Conservation (phyloP, 208 protist species). For the Wallacemonas sp. region DNA sequence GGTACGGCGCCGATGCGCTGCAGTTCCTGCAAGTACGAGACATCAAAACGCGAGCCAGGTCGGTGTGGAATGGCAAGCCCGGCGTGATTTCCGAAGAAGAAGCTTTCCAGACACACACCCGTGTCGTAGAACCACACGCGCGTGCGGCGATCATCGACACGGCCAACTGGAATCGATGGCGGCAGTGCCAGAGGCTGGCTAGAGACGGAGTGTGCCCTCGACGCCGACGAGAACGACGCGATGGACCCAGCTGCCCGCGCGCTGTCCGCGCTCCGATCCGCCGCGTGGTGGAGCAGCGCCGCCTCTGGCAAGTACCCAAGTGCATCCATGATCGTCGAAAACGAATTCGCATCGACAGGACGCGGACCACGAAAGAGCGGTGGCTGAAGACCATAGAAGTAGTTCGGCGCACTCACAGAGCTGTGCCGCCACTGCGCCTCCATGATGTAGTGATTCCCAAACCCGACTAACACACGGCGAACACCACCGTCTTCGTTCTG, state of each 20-base stretch:
- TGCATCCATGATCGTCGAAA: slow-evolving; percentile 9
- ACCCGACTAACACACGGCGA: slow-evolving; percentile 35
- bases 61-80: slow-evolving; percentile 59
- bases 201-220: neutral
- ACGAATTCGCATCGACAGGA: slow-evolving; percentile 4
- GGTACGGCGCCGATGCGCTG: slow-evolving; percentile 19
- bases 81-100: slow-evolving; percentile 65
- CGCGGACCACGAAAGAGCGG: neutral
- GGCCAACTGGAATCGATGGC: slow-evolving; percentile 21
- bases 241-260: neutral
- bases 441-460: slow-evolving; percentile 22
- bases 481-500: too few relatives aligned
- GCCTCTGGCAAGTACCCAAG: slow-evolving; percentile 4
- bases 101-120: slow-evolving; percentile 48
- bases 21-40: slow-evolving; percentile 26
- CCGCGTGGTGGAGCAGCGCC: neutral
- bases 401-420: neutral
- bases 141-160: slow-evolving; percentile 22
- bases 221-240: neutral
- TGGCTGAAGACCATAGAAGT: slow-evolving; percentile 11
- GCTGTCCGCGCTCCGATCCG: neutral
- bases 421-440: neutral
- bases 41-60: slow-evolving; percentile 52
- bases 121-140: slow-evolving; percentile 62
- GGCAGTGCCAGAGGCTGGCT: neutral